These are phyloP conservation scores for Cardamine occulta DNA, from an alignment of 345 rosid genomes.

Conservation along the genomic window DNA sequence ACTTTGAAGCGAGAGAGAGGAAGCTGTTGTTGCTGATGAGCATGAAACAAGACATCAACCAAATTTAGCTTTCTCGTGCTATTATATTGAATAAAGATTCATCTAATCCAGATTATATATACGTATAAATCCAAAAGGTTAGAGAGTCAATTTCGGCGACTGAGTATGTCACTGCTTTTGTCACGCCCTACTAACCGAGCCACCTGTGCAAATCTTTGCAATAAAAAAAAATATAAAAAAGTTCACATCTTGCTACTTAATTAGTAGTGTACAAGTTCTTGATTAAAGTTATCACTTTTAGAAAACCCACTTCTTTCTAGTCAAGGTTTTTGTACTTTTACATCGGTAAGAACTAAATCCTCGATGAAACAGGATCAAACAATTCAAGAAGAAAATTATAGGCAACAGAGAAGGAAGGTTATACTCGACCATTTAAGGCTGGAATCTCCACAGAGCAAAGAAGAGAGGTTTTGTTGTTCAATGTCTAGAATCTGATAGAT, in stretches of 20 bases:
- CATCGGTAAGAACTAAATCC: not conserved
- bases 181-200: constrained; percentile 26
- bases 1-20: constrained; percentile 33
- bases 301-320: constrained; percentile 12
- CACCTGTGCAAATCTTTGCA: constrained; percentile 15
- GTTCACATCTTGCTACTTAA: not conserved
- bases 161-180: constrained; percentile 38
- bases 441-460: not conserved
- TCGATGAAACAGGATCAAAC: constrained; percentile 4
- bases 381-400: not conserved
- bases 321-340: not conserved
- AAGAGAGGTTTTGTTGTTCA: not conserved
- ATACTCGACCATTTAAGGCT: not conserved
- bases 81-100: not conserved
- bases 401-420: not conserved
- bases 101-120: constrained; percentile 10
- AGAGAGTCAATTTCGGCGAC: constrained; percentile 30
- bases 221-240: not conserved
- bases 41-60: constrained; percentile 37
- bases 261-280: not conserved
- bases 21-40: constrained; percentile 29
- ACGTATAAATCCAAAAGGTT: constrained; percentile 3
- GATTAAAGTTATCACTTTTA: constrained; percentile 4
- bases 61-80: not conserved
- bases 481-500: not conserved